These are phyloP conservation scores for Kappamyces sp. DNA, from an alignment of 192 early-diverging fungal species.

Conservation along the genomic window DNA sequence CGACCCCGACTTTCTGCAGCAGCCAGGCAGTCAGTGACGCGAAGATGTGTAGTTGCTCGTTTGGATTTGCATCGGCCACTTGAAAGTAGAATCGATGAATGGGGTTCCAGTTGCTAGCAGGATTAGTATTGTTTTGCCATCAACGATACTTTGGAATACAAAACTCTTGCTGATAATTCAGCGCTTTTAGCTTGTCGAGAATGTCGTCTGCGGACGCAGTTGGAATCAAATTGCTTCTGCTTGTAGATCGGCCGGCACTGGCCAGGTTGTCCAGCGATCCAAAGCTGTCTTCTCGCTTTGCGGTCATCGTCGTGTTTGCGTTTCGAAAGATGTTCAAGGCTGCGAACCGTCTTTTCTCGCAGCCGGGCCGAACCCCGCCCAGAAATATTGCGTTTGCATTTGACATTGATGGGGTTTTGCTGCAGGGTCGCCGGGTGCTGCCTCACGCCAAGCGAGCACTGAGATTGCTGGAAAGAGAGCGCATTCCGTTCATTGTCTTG, in stretches of 20 bases:
- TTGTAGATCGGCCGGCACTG: constrained; percentile 6
- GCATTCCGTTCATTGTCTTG: constrained; percentile 69
- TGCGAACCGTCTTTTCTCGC: not conserved
- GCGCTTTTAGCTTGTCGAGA: constrained; percentile 41
- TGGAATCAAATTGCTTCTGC: constrained; percentile 7
- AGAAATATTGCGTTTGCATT: constrained; percentile 32
- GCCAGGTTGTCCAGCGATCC: constrained; percentile 8
- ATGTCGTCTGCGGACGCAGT: constrained; percentile 36
- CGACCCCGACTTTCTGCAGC: constrained; percentile 24
- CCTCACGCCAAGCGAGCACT: constrained; percentile 64
- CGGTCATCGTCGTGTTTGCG: not conserved
- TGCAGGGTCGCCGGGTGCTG: constrained; percentile 67
- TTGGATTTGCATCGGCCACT: constrained; percentile 36
- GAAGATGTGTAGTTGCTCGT: constrained; percentile 54
- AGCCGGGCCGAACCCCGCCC: not conserved
- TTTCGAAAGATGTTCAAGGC: not conserved
- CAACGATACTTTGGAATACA: constrained; percentile 32
- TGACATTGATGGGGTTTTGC: constrained; percentile 72
- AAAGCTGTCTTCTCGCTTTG: not conserved
- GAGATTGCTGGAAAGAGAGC: constrained; percentile 52
- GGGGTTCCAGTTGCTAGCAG: constrained; percentile 30
- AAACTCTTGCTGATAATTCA: constrained; percentile 44
- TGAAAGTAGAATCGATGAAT: constrained; percentile 39
- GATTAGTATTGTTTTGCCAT: constrained; percentile 1
- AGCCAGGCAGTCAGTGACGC: constrained; percentile 46